Base-by-base conservation (phyloP, 2,329 filamentous ascomycete species). In the Ophiostoma quercus region DNA sequence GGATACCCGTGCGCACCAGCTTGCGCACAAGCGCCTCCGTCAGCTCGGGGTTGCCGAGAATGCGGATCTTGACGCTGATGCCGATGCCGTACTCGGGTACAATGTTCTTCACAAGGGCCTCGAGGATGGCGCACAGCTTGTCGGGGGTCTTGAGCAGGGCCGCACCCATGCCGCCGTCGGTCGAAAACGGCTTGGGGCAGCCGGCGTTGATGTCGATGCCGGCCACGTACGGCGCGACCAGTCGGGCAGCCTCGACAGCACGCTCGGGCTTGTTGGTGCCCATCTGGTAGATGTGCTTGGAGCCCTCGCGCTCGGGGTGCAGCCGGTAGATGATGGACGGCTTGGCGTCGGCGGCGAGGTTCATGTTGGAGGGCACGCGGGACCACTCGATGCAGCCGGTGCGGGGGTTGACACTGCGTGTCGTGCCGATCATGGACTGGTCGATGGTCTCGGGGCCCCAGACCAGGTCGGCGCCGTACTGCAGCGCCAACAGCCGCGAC, bases 361-460 rank as follows among this genome's bases (percentile, higher is more conserved):
- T 82, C 71, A 88, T 87, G 74, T 92, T 90, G 16, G 91, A 93
- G 3, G 92, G 87, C 37, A 87, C 78, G 72, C 94, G 89, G 43
- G 88, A 90, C 84, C 92, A 99, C 77, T 98, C 94, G 77, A 99
- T 85, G 32, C 90, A 95, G 71, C 86, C 86, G 7, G 91, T 92
- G 63, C 85, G 83, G 22, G 90, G 84, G 79, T 98, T 97, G 74
- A 91, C 83, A 71, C 87, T 88, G 73, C 94, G 87, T 34, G 87
- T 90, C 14, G 92, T 92, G 72, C 95, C 95, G 76, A 98, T 96
- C 79, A 99, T 88, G 70, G 94, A 89, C 77, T 89, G 88, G 80
- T 99, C 95, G 75, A 99, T 90, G 4, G 94, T 98, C 79, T 99
- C 95, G 39, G 95, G 95, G 14, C 95, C 94, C 94, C 95, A 99